Evolutionary conservation across 202 grass and related monocot species (phyloP), one percentile per base, ranked within the genome.

Genomic region (Alloteropsis angusta): DNA sequence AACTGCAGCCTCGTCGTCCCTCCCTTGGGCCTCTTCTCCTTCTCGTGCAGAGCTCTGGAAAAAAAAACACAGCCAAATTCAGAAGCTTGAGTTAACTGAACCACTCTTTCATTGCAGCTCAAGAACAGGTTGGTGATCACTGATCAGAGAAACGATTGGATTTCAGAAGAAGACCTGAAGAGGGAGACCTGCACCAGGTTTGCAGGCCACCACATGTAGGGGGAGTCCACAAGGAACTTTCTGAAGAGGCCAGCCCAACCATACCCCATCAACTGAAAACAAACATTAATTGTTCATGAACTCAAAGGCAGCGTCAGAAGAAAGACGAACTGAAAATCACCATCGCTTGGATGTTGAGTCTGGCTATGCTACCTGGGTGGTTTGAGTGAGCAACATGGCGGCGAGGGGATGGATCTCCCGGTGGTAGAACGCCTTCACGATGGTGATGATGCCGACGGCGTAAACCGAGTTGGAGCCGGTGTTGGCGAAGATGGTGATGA

Each of bases 191-290:
- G 88, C 9, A 97, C 91, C 12, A 97, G 53, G 45, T 89, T 97
- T 47, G 78, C 7, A 25, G 94, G 94, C 91, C 94, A 97, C 94
- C 94, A 93, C 88, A 97, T 91, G 65, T 85, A 89, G 42, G 90
- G 90, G 14, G 93, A 93, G 49, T 97, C 93, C 61, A 97, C 93
- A 32, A 93, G 85, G 44, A 87, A 90, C 32, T 77, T 88, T 41
- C 91, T 82, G 81, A 92, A 97, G 36, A 97, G 53, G 7, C 91
- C 91, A 47, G 91, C 91, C 94, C 94, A 97, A 4, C 93, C 93
- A 58, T 88, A 97, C 5, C 91, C 94, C 80, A 93, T 81, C 41
- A 97, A 38, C 93, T 97, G 73, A 39, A 17, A 57, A 0, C 6
- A 69, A 67, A 6, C 38, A 44, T 66, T 30, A 30, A 30, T 30